Evolutionary conservation across 2,329 filamentous ascomycete genomes (phyloP), one percentile per base, ranked within the genome.

Genomic region (Shiraia bambusicola): DNA sequence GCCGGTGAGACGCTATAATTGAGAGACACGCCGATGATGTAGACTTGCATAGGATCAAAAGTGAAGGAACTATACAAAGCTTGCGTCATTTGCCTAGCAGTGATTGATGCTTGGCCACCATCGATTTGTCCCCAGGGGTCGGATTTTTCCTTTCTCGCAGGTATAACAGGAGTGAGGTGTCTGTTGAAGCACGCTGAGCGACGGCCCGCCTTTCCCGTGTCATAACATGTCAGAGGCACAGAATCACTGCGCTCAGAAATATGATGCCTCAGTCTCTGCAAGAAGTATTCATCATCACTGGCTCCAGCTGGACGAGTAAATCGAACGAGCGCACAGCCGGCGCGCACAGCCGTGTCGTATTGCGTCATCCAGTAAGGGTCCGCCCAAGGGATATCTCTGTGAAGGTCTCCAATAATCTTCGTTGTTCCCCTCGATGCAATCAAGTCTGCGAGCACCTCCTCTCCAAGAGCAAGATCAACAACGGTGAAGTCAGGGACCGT

Each of bases 1-100:
- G 83, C 82, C 1, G 87, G 86, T 0, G 86, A 89, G 41, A 90
- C 65, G 60, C 83, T 88, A 69, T 87, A 87, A 35, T 76, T 79
- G 8, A 87, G 81, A 40, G 83, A 83, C 40, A 80, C 82, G n/a
- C 87, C 87, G 36, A 89, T 80, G 25, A 90, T 83, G 52, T 86
- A 87, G 40, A 87, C 81, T 35, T 83, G 81, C 74, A 90, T 81
- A 0, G 82, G 76, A 28, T 88, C 83, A 37, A 82, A 79, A 1
- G 84, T 73, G 43, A 85, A 86, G 1, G 80, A 82, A 3, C 81
- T 75, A 55, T 83, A 87, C 0, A 89, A 73, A 1, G 84, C 81
- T 46, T 78, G 69, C 5, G 84, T 86, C 0, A 83, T 80, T 45
- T 87, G 78, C 8, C 75, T 69, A 1, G 83, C 76, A 0, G 84